These are phyloP conservation scores for Phyllosticta citribraziliensis DNA, from an alignment of 2,329 filamentous ascomycete genomes.

Conservation along the genomic window DNA sequence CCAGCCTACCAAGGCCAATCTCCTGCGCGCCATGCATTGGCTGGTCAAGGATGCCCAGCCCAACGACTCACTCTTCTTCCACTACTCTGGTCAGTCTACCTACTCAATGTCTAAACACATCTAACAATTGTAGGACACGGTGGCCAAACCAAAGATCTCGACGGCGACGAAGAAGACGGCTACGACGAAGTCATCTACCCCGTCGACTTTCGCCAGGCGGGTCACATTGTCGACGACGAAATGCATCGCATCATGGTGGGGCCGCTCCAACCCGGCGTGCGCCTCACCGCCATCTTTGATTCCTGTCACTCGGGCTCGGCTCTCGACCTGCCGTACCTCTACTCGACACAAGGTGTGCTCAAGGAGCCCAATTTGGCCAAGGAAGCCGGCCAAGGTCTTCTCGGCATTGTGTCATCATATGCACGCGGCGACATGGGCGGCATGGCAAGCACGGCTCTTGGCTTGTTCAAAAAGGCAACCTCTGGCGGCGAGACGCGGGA, in stretches of 20 bases:
- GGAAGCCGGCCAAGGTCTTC: constrained; percentile 63
- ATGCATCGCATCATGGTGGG: constrained; percentile 74
- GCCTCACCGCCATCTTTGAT: constrained; percentile 73
- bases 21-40: constrained; percentile 95
- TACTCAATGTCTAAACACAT: neutral
- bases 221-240: constrained; percentile 75
- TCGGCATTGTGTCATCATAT: constrained; percentile 66
- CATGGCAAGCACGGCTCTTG: constrained; percentile 70
- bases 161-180: constrained; percentile 72
- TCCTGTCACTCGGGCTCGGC: constrained; percentile 72
- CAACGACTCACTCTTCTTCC: constrained; percentile 94
- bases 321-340: constrained; percentile 68
- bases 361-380: constrained; percentile 76
- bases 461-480: constrained; percentile 79
- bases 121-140: constrained; percentile 52
- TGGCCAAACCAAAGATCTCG: constrained; percentile 69
- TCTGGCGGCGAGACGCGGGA: constrained; percentile 69
- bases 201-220: constrained; percentile 68
- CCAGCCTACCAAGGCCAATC: constrained; percentile 92
- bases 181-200: constrained; percentile 80
- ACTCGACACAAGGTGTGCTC: constrained; percentile 69
- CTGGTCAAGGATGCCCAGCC: constrained; percentile 84
- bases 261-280: constrained; percentile 70
- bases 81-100: constrained; percentile 68
- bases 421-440: constrained; percentile 73